Evolutionary conservation across 2,329 filamentous ascomycete genomes (phyloP).

Genomic region (Rhynchosporium graminicola): DNA sequence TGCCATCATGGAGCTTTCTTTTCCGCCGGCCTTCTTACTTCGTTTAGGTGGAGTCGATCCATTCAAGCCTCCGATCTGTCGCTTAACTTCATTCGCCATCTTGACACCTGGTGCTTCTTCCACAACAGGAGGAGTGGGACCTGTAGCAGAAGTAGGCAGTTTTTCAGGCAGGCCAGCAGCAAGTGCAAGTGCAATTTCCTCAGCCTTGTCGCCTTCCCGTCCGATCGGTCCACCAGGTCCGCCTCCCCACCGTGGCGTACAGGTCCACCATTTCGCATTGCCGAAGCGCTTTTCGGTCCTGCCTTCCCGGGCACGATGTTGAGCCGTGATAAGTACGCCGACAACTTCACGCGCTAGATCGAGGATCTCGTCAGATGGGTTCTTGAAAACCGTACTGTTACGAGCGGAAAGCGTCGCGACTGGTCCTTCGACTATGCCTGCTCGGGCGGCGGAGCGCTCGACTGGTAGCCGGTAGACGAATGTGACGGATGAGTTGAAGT

Average conservation of each 20-base stretch:
- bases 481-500: conserved; percentile 58
- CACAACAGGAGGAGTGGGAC: background rate
- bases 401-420: conserved; percentile 61
- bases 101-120: conserved; percentile 3
- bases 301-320: conserved; percentile 62
- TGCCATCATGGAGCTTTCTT: conserved; percentile 45
- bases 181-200: conserved; percentile 9
- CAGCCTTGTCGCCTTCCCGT: conserved; percentile 49
- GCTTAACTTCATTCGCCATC: conserved; percentile 27
- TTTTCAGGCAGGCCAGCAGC: conserved; percentile 13
- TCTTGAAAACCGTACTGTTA: conserved; percentile 54
- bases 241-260: conserved; percentile 62
- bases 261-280: conserved; percentile 62
- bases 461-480: conserved; percentile 62
- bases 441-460: conserved; percentile 60
- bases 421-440: conserved; percentile 62
- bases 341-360: conserved; percentile 64
- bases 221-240: conserved; percentile 64
- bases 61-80: conserved; percentile 29
- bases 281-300: conserved; percentile 58
- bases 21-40: conserved; percentile 25
- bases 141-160: background rate
- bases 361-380: conserved; percentile 57
- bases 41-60: conserved; percentile 24
- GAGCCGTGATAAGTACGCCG: conserved; percentile 61